Conservation (phyloP, 2,329 filamentous ascomycete species). For the Ophiocordyceps camponoti-saundersi region DNA sequence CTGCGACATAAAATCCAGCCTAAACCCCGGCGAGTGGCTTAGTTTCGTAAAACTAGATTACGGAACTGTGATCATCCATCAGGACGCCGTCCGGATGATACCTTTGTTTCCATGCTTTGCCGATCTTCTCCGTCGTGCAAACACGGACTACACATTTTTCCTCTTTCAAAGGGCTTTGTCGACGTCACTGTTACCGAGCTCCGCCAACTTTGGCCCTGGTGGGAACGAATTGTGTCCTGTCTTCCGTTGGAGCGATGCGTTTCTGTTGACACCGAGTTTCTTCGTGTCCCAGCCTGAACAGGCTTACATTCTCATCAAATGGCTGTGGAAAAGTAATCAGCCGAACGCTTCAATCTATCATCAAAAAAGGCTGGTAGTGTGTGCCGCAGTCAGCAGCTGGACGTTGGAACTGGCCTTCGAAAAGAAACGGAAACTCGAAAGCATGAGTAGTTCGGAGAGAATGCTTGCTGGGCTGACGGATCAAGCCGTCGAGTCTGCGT, state of each 20-base stretch:
- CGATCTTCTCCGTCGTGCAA: slow-evolving; percentile 13
- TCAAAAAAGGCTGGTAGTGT: slow-evolving; percentile 12
- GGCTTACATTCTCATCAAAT: slow-evolving; percentile 17
- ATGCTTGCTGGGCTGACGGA: not conserved
- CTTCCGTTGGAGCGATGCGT: slow-evolving; percentile 14
- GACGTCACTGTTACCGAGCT: not conserved
- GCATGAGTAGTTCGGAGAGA: not conserved
- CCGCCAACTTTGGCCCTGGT: not conserved
- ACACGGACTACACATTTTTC: slow-evolving; percentile 19
- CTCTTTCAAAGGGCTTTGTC: slow-evolving; percentile 17
- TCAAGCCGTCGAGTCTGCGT: slow-evolving; percentile 5
- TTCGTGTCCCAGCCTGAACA: slow-evolving; percentile 18
- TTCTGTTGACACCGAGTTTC: slow-evolving; percentile 26
- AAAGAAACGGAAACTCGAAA: slow-evolving; percentile 2
- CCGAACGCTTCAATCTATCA: slow-evolving; percentile 1
- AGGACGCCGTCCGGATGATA: slow-evolving; percentile 19
- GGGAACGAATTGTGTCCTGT: slow-evolving; percentile 9
- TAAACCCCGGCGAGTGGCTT: slow-evolving; percentile 27
- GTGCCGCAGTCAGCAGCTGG: slow-evolving; percentile 12
- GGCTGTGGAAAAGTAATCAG: slow-evolving; percentile 12
- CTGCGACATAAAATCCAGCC: slow-evolving; percentile 24
- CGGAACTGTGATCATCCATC: slow-evolving; percentile 26
- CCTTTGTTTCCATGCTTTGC: slow-evolving; percentile 21
- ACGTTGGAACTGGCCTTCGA: slow-evolving; percentile 10
- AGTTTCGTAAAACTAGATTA: slow-evolving; percentile 18